phyloP scores from a whole-genome alignment of 805 yeast species.

The Candida corydali region DNA sequence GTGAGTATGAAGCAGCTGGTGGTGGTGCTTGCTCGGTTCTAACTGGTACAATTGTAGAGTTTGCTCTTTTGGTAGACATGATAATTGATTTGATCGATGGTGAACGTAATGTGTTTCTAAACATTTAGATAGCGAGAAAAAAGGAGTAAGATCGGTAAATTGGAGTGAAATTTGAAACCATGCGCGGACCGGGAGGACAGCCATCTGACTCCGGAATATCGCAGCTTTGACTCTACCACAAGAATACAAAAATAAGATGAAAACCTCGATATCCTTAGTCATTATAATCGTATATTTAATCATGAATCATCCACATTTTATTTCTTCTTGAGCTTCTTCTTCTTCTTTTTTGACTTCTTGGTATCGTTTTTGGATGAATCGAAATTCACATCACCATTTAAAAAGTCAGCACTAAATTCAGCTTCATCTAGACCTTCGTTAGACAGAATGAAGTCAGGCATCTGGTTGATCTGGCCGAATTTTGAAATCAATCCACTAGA shows the following conservation, averaged over 20 bases:
- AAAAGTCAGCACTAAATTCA: constrained; percentile 27
- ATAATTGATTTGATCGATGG: constrained; percentile 14
- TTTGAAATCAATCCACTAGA: constrained; percentile 2
- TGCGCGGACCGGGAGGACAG: no score
- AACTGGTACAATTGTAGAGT: constrained; percentile 28
- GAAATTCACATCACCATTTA: constrained; percentile 23
- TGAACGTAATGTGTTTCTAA: constrained; percentile 16
- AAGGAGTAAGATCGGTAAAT: not conserved
- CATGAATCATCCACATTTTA: not conserved
- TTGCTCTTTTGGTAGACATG: constrained; percentile 23
- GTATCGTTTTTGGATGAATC: constrained; percentile 14
- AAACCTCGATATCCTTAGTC: no score
- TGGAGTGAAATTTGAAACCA: not conserved
- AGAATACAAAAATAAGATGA: no score
- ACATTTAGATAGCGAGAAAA: constrained; percentile 11
- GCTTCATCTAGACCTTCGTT: constrained; percentile 13
- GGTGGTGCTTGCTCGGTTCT: constrained; percentile 82
- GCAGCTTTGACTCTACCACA: not conserved
- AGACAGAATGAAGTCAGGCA: not conserved
- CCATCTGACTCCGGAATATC: not conserved
- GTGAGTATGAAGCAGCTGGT: constrained; percentile 95
- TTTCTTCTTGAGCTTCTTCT: constrained; percentile 6
- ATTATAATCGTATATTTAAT: constrained; percentile 1
- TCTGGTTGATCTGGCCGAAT: not conserved
- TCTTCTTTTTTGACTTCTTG: constrained; percentile 3